Conservation (phyloP, 2,329 filamentous ascomycete genomes). For the Rutstroemia sp. region DNA sequence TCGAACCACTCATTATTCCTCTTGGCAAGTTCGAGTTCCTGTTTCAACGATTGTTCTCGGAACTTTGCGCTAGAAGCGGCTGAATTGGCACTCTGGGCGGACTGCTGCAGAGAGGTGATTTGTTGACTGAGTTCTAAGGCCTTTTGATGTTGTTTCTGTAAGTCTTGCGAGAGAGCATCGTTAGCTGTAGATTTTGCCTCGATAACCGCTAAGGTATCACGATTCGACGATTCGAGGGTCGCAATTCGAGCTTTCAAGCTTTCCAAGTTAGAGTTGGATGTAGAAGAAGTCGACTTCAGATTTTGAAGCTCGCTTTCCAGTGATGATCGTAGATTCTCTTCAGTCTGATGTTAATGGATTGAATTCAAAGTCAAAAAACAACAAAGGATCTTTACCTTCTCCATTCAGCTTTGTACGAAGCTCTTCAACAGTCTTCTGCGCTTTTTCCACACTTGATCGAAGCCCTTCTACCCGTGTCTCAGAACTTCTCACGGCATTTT, state of each 20-base stretch:
- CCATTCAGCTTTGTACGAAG: constrained; percentile 72
- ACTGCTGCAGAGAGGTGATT: constrained; percentile 72
- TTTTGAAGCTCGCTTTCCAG: constrained; percentile 76
- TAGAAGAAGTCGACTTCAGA: constrained; percentile 67
- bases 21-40: constrained; percentile 82
- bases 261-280: constrained; percentile 67
- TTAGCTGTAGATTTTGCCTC: constrained; percentile 86
- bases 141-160: constrained; percentile 84
- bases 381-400: constrained; percentile 55
- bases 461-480: constrained; percentile 77
- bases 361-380: background rate
- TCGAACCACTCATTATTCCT: constrained; percentile 93
- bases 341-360: too few species aligned
- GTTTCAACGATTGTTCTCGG: constrained; percentile 80
- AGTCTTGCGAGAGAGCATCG: constrained; percentile 76
- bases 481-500: constrained; percentile 76
- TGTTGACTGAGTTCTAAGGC: constrained; percentile 78
- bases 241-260: constrained; percentile 75
- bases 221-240: constrained; percentile 83
- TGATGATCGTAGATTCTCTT: constrained; percentile 68
- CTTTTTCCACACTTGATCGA: constrained; percentile 75
- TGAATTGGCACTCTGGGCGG: constrained; percentile 73
- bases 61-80: constrained; percentile 77
- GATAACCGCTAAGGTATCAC: constrained; percentile 80
- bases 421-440: constrained; percentile 75